Base-by-base conservation (phyloP, 1,284 basidiomycete genomes). In the Fomitiporia mediterranea region DNA sequence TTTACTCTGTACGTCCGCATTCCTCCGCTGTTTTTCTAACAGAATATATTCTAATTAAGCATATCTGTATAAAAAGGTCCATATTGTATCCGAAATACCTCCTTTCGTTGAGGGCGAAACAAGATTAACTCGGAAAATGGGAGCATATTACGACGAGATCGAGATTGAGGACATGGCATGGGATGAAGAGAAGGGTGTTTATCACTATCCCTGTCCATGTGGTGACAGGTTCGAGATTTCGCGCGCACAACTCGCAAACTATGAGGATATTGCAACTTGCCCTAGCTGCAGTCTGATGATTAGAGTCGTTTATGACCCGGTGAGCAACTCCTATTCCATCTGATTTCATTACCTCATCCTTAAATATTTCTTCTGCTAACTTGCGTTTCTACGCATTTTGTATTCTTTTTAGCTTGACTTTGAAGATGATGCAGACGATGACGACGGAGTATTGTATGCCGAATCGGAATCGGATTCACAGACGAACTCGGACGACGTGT, bases 171-270 rank as follows among this genome's bases (percentile, higher is more conserved):
- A 97, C 67, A 96, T 97, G 83, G 82, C 77, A 11, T 97, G 92
- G 92, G 93, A 97, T 67, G 82, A 82, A 17, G 80, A 77, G 53
- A 92, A 91, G 65, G 72, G 81, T 48, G 86, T 95, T 5, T 97
- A 85, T 66, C 94, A 98, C 74, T 98, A 96, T 70, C 96, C 96
- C 1, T 99, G 95, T 68, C 96, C 96, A 0, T 99, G 97, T 68
- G 96, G 96, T 23, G 97, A 99, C 74, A 86, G 94, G 38, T 99
- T 99, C 74, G 97, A 99, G 70, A 98, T 99, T 64, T 88, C 92
- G 17, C 83, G 87, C 62, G 74, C 76, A 65, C 95, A 98, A 72
- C 83, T 99, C 7, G 81, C 84, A 53, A 80, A 94, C 61, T 98
- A 86, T 47, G 96, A 98, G 66, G 97, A 99, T 67, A 85, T 97